Percentiles rank a stretch among this genome's conserved stretches.
These are phyloP conservation scores for Colletotrichum sp. DNA, from an alignment of 2,329 filamentous ascomycete species.

Conservation along the genomic window DNA sequence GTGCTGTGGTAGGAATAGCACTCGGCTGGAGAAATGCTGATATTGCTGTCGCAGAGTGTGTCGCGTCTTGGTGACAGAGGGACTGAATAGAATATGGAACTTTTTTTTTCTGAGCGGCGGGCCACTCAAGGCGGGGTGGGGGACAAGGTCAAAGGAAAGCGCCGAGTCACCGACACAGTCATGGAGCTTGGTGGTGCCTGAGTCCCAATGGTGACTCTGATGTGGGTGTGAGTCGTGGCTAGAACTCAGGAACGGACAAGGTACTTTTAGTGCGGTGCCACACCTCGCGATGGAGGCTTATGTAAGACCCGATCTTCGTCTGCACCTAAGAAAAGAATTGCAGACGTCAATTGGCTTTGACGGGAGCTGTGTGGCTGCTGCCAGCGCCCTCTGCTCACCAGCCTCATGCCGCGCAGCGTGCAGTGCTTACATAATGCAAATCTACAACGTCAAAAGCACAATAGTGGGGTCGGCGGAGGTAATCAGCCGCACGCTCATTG, in stretches of 20 bases:
- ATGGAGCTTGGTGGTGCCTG: not conserved
- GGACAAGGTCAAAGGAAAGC: constrained; percentile 14
- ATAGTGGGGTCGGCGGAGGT: constrained; percentile 6
- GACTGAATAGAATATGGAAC: constrained; percentile 6
- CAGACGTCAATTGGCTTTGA: not conserved
- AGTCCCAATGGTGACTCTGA: not conserved
- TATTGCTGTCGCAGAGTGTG: not conserved
- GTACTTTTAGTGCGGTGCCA: not conserved
- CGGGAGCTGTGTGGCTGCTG: not conserved
- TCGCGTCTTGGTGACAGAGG: constrained; percentile 3
- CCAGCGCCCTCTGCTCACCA: not conserved
- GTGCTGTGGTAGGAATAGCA: not conserved
- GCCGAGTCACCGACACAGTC: constrained; percentile 19
- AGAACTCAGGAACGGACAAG: not conserved
- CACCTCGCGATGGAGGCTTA: not conserved
- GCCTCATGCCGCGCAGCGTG: not conserved
- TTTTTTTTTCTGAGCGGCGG: constrained; percentile 18
- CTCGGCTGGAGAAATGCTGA: constrained; percentile 3
- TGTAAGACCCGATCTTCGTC: not conserved
- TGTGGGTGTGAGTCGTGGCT: not conserved
- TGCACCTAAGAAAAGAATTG: not conserved
- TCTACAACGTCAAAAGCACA: not conserved
- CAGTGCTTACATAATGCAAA: constrained; percentile 6
- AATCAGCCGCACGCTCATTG: constrained; percentile 18
- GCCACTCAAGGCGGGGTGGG: constrained; percentile 20